Base-by-base conservation (phyloP, 768 basidiomycete genomes). In the Calocera cornea region DNA sequence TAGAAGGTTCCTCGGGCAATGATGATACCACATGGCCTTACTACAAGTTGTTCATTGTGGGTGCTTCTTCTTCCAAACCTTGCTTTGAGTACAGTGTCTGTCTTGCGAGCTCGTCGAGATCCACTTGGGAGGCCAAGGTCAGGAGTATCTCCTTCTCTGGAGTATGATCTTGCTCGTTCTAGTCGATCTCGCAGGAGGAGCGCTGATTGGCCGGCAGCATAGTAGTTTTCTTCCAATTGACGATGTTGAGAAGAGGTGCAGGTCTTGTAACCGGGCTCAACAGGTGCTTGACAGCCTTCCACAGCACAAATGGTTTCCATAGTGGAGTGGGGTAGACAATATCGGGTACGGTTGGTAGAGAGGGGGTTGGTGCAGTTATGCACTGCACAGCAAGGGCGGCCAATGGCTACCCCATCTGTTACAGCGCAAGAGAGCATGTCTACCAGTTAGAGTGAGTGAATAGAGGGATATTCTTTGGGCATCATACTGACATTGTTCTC, bases 341-440 rank as follows among this genome's bases (percentile, higher is more conserved):
- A 73, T 22, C 65, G 70, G 34, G 72, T 65, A 11, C 65, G 66
- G 2, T 65, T 31, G 14, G 27, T 67, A 1, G 17, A 19, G 8
- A 77, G 68, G 16, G 75, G 70, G 3, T 50, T 68, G 1, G 70
- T 50, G 68, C 78, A 78, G 41, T 76, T 70, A 40, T 76, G 75
- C 1, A 72, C 70, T n/a, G 65, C 70, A 66, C 78, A 79, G 41
- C 75, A 74, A 1, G 75, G 74, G 54, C 73, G 75, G 10, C 76
- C 77, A 64, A 79, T 72, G 7, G 72, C 72, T 27, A 78, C 70
- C 1, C 77, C 75, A 71, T 78, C 77, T 22, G 72, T 74, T 14
- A 77, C 74, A 1, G 69, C 69, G 10, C 72, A 60, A 10, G 54
- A 60, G 31, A 60, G 54, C 11, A 31, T 60, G 27, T 60, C 54